phyloP scores from a whole-genome alignment of 257 asterid species.

The Nyctanthes arbortristis region DNA sequence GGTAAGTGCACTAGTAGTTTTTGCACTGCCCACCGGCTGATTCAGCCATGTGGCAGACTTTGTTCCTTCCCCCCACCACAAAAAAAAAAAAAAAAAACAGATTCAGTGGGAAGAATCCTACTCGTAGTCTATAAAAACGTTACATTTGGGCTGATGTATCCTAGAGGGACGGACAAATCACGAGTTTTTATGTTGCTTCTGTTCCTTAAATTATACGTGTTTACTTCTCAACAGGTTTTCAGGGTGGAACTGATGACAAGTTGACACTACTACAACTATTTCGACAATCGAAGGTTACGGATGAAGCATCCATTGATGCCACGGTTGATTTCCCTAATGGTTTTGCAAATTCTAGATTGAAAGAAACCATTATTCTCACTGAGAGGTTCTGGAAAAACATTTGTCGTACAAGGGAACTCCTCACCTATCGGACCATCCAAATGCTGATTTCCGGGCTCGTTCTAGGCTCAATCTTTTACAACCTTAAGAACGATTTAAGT shows the following conservation, averaged over 20 bases:
- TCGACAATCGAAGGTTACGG: constrained; percentile 70
- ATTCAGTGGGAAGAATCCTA: no score
- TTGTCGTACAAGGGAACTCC: constrained; percentile 74
- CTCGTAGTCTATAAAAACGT: no score
- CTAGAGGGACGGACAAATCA: neutral
- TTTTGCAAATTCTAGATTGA: constrained; percentile 60
- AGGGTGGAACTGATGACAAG: neutral
- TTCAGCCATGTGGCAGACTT: no score
- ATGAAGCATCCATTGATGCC: constrained; percentile 45
- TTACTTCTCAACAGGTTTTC: neutral
- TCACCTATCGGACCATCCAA: constrained; percentile 63
- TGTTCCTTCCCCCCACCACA: no score
- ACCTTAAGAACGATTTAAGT: constrained; percentile 40
- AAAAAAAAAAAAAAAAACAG: no score
- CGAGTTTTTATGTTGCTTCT: neutral
- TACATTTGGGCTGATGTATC: neutral
- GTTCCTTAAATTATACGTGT: neutral
- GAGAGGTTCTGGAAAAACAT: constrained; percentile 79
- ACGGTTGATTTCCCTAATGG: constrained; percentile 31
- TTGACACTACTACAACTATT: constrained; percentile 62
- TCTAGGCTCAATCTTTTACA: constrained; percentile 78
- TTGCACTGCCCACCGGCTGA: no score
- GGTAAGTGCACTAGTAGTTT: constrained; percentile 63
- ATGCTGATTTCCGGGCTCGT: constrained; percentile 80
- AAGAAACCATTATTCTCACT: constrained; percentile 63